These are phyloP conservation scores for Haplosporangium sp. DNA, from an alignment of 371 early-diverging fungal species.

Conservation along the genomic window DNA sequence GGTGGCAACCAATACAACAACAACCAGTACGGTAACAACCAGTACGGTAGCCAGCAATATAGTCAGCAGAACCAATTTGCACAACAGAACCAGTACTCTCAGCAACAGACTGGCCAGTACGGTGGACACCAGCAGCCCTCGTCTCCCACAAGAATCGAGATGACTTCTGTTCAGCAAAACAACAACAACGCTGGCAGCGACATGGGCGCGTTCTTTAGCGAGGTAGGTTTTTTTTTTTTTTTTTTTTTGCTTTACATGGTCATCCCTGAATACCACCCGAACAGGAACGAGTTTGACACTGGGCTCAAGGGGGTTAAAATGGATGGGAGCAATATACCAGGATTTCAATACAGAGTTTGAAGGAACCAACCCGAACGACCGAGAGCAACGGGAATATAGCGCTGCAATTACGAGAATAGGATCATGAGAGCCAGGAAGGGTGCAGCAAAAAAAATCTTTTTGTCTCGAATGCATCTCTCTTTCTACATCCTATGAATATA, in stretches of 20 bases:
- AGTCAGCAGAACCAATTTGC: conserved; percentile 35
- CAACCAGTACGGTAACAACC: conserved; percentile 19
- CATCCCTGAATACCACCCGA: background rate
- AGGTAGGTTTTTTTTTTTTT: conserved; percentile 23
- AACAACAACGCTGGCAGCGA: conserved; percentile 21
- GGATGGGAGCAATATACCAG: too few species aligned
- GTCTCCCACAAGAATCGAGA: conserved; percentile 37
- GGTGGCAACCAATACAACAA: conserved; percentile 13
- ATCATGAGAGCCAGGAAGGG: background rate
- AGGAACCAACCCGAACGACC: conserved; percentile 1
- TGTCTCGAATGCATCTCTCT: too few species aligned
- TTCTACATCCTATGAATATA: background rate
- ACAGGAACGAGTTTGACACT: conserved; percentile 6
- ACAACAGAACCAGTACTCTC: conserved; percentile 38
- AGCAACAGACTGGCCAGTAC: conserved; percentile 24
- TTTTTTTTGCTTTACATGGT: background rate
- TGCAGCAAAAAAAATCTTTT: too few species aligned
- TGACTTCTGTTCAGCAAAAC: conserved; percentile 24
- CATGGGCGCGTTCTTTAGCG: conserved; percentile 45
- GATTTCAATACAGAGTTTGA: too few species aligned
- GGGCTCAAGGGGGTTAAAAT: conserved; percentile 16
- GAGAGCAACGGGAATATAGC: background rate
- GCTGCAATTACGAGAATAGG: background rate
- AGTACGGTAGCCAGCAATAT: too few species aligned
- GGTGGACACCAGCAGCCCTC: conserved; percentile 31